Base-by-base conservation (phyloP, 2,329 filamentous ascomycete genomes). In the Pseudogymnoascus sp. region DNA sequence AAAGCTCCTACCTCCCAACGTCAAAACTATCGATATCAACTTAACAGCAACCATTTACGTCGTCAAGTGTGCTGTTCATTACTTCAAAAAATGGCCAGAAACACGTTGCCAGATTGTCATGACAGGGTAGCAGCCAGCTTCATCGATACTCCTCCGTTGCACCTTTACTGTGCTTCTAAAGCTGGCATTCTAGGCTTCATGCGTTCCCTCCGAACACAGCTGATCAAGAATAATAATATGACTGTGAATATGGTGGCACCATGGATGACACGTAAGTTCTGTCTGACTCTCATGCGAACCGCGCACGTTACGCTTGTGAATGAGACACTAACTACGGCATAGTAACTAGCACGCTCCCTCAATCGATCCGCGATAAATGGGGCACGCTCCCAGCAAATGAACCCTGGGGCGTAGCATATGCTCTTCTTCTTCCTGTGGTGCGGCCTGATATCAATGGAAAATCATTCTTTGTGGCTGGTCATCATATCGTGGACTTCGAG, bases 171-270 rank as follows among this genome's bases (percentile, higher is more conserved):
- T 59, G 66, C 56, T 4, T 68, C 31, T 50, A 67, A 59, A 64
- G 66, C 37, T 64, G 70, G 40, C 2, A 65, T 69, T 31, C 61
- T 70, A 2, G 66, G 67, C 1, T 61, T 68, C 6, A 65, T 63
- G 63, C 64, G 66, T 16, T 64, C 65, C 1, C 24, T 70, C 26
- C 65, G 67, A 31, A 31, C 62, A 3, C 10, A 35, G 35, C 63
- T 61, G n/a, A 2, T 33, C 8, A 63, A 56, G 0, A 22, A 64
- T 16, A 65, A 66, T 26, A 64, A 66, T 10, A 64, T 68, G 43
- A 69, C 68, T 14, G 62, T 70, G 16, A 71, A 71, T 60, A 64
- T 63, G 11, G 60, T 70, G 31, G 68, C 68, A 62, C 69, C 63
- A 37, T 68, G 66, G 66, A 66, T 68, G 65, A 68, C 66, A 14